Conservation (phyloP, 495 filamentous ascomycete species). For the Podospora fimiseda region DNA sequence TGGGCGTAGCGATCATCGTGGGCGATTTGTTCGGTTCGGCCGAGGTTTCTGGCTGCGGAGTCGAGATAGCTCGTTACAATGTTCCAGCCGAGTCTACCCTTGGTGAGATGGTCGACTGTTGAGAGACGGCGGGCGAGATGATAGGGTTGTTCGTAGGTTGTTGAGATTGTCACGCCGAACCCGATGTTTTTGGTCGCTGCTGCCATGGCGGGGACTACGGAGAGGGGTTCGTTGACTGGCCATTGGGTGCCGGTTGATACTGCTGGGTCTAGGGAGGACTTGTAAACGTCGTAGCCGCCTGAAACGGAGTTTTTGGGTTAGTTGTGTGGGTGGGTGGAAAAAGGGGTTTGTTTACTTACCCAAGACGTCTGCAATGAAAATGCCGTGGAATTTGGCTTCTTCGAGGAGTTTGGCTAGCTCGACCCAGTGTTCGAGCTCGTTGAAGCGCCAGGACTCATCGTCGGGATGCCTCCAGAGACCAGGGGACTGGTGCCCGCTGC, state of each 20-base stretch:
- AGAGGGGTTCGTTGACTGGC: conserved; percentile 52
- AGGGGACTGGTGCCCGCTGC: conserved; percentile 55
- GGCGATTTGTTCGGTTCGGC: conserved; percentile 43
- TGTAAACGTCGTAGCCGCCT: conserved; percentile 62
- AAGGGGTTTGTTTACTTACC: conserved; percentile 6
- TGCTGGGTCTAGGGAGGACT: conserved; percentile 50
- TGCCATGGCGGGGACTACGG: conserved; percentile 43
- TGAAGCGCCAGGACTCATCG: conserved; percentile 49
- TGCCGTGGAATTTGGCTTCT: conserved; percentile 53
- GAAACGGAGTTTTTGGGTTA: background rate
- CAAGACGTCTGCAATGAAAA: conserved; percentile 49
- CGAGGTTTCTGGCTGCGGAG: conserved; percentile 58
- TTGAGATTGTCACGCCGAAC: conserved; percentile 58
- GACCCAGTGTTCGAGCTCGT: conserved; percentile 50
- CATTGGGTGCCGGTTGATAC: conserved; percentile 58
- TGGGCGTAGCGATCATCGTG: conserved; percentile 64
- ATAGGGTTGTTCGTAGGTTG: conserved; percentile 65
- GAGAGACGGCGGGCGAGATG: conserved; percentile 59
- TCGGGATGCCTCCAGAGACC: conserved; percentile 56
- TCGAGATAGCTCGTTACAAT: conserved; percentile 65
- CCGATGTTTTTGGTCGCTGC: conserved; percentile 55
- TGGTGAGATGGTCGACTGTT: conserved; percentile 61
- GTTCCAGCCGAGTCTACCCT: conserved; percentile 42
- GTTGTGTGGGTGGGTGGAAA: background rate
- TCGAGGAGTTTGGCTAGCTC: conserved; percentile 52